Base-by-base conservation (phyloP, 108 stramenopile species). In the Schizochytrium sp. region DNA sequence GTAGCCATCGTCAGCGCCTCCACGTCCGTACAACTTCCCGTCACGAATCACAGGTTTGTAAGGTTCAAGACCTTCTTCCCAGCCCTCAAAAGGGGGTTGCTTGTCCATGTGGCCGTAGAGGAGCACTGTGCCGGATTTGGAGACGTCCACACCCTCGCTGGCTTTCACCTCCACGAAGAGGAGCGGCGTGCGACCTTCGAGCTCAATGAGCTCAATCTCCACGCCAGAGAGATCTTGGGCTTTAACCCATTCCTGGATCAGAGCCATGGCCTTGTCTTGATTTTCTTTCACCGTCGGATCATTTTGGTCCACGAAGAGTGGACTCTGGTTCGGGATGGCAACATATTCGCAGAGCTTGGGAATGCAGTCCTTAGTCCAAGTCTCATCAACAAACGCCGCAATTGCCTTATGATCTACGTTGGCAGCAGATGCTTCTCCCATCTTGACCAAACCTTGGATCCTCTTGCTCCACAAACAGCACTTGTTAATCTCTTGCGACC, bases 41-140 rank as follows among this genome's bases (percentile, higher is more conserved):
- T 55, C 76, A 8, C 53, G 50, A 28, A 83, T 3, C 1, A 83
- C 76, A 10, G 76, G 76, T 53, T 83, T 83, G 76, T 83, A 83
- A 0, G 76, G 76, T 28, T 83, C 76, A 2, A 83, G 76, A 2
- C 76, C 76, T 28, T 83, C 76, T 38, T 49, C 47, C 76, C 76
- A 83, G 50, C 76, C 76, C 53, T 83, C 76, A 83, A 83, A 83
- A 5, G 76, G 76, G n/a, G 76, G 76, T 53, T 83, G 76, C 76
- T 83, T 83, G 76, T 83, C 76, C 76, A 83, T 83, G 76, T 83
- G 76, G 4, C 76, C 76, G 76, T 83, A 83, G 3, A 83, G 76
- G n/a, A 83, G 76, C 15, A 83, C 76, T 38, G 76, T 83, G 47
- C 76, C 76, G 5, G 53, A 47, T 53, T 83, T 55, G 50, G 47